These are phyloP conservation scores for Myriosclerotinia scirpicola DNA, from an alignment of 2,329 filamentous ascomycete species.

Conservation along the genomic window DNA sequence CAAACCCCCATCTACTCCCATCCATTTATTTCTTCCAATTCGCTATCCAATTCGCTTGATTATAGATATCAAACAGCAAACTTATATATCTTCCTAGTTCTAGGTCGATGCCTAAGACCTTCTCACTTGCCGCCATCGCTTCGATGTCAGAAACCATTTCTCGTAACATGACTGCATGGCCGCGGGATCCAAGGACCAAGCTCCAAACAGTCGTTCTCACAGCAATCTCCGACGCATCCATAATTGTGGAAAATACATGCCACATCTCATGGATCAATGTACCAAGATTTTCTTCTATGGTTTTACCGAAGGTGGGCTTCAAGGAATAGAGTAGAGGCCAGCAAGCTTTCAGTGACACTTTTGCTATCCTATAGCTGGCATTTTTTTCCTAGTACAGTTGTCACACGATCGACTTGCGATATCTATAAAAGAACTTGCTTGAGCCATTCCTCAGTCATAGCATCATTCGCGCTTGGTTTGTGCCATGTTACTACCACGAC, in stretches of 20 bases:
- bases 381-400: background rate
- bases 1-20: background rate
- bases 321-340: background rate
- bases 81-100: background rate
- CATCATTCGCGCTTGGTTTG: background rate
- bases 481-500: background rate
- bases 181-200: background rate
- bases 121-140: background rate
- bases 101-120: background rate
- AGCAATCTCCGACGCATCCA: background rate
- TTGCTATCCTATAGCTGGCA: background rate
- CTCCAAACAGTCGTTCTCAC: background rate
- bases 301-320: background rate
- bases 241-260: constrained; percentile 14
- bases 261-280: constrained; percentile 12
- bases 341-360: background rate
- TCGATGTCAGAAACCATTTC: background rate
- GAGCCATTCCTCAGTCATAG: background rate
- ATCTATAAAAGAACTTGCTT: background rate
- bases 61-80: background rate
- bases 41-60: background rate
- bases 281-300: background rate
- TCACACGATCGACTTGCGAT: background rate
- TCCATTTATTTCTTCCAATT: background rate
- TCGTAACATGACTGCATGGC: constrained; percentile 8